Base-by-base conservation (phyloP, 257 asterid genomes). In the Scutellaria galericulata region DNA sequence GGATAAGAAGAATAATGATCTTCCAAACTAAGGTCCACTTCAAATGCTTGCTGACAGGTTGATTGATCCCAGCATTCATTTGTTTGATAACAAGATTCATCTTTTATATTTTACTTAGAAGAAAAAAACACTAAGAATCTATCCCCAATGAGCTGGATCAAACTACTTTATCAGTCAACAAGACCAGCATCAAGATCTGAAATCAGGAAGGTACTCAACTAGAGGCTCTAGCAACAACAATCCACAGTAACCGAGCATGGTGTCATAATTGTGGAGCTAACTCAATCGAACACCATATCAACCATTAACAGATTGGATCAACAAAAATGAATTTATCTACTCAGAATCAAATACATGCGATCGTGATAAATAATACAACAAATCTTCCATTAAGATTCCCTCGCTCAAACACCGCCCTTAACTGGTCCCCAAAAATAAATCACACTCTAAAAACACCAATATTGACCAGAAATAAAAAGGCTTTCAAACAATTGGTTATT, bases 231-330 rank as follows among this genome's bases (percentile, higher is more conserved):
- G 54, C 66, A 57, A 66, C 66, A 57, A 58, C 20, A 58, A 48
- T 40, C 50, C 9, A 24, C 24, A 4, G 5, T 37, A 55, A 39
- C 62, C 57, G 68, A 13, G 39, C 59, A 71, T 11, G 8, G 31
- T 68, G 55, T 47, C 37, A 46, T 51, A 37, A 62, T 39, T 64
- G 42, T n/a, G 48, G 46, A 66, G 35, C 37, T 5, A 22, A 54
- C n/a, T 52, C 11, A 46, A 66, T 45, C 6, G 53, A 53, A 67
- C 72, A 63, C 6, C 39, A 22, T 48, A 61, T 72, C 66, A 56
- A 39, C 45, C 66, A 44, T 22, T n/a, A 66, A 65, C 64, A 46
- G 48, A 75, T 11, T 66, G 54, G 75, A 80, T 75, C 73, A 47
- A 66, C 73, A 39, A 55, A 59, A 46, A n/a, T 1, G 62, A 48